A percentile compares a stretch with the other conserved stretches of the same genome.
Conservation (phyloP, 192 early-diverging fungal genomes). For the Entomortierella lignicola region DNA sequence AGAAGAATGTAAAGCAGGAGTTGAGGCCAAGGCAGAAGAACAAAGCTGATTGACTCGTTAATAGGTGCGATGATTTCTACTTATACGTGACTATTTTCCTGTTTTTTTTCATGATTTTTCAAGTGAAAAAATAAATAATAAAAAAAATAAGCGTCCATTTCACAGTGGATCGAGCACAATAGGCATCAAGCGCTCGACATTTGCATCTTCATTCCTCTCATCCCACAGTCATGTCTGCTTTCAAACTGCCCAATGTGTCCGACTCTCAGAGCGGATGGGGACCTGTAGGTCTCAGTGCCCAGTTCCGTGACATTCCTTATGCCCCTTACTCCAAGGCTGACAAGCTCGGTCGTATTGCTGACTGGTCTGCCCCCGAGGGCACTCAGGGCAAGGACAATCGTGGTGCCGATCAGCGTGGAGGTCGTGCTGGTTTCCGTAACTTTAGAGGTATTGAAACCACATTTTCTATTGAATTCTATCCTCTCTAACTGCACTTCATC, state of each 20-base stretch:
- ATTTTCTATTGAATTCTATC: background rate
- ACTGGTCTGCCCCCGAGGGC: constrained; percentile 86
- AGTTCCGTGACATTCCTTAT: constrained; percentile 89
- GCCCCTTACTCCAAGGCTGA: constrained; percentile 96
- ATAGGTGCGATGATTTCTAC: background rate
- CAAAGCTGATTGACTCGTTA: too few relatives aligned
- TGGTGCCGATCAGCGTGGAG: constrained; percentile 59
- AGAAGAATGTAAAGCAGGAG: constrained; percentile 11
- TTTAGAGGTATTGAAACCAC: constrained; percentile 41
- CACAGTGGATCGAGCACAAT: background rate
- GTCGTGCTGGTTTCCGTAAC: constrained; percentile 53
- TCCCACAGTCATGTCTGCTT: constrained; percentile 15
- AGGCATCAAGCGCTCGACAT: background rate
- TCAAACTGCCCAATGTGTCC: constrained; percentile 81
- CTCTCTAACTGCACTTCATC: background rate
- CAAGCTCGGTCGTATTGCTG: constrained; percentile 93
- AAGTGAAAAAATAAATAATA: constrained; percentile 3
- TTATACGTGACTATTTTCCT: background rate
- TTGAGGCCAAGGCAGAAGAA: too few relatives aligned
- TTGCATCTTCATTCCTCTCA: constrained; percentile 12
- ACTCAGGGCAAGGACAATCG: constrained; percentile 69
- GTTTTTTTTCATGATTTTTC: background rate
- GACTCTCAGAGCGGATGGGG: constrained; percentile 94
- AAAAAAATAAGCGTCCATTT: background rate
- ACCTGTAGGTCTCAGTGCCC: constrained; percentile 75